These are phyloP conservation scores for Chloroidium sp. DNA, from an alignment of 163 green algal genomes.

Conservation along the genomic window DNA sequence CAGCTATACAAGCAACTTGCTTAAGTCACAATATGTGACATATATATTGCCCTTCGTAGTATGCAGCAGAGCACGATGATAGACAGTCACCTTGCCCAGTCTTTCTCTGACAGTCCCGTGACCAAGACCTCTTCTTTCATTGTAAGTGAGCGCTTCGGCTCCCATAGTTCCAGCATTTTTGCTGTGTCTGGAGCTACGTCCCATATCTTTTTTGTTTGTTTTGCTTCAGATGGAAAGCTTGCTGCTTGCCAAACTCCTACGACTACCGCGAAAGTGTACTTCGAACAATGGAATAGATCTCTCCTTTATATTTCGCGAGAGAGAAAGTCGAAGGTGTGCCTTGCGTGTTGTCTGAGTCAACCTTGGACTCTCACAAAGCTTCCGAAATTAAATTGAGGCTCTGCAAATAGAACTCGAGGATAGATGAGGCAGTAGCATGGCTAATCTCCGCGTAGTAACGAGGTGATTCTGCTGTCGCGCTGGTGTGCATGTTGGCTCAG, in stretches of 20 bases:
- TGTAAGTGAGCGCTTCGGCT: slow-evolving; percentile 73
- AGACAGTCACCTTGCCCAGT: slow-evolving; percentile 66
- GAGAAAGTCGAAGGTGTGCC: neutral
- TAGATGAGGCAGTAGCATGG: too few species aligned
- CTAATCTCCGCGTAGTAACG: too few species aligned
- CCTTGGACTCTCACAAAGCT: neutral
- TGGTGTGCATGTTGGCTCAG: too few species aligned
- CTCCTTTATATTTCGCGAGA: neutral
- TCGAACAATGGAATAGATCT: neutral
- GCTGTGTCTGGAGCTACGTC: slow-evolving; percentile 58
- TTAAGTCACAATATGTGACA: too few species aligned
- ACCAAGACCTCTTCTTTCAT: slow-evolving; percentile 67
- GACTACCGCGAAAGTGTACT: neutral
- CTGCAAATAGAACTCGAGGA: too few species aligned
- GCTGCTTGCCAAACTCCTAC: neutral
- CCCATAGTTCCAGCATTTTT: slow-evolving; percentile 95
- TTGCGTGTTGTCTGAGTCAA: neutral
- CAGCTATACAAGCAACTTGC: too few species aligned
- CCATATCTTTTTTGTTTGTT: slow-evolving; percentile 16
- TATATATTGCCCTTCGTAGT: too few species aligned
- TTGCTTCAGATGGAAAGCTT: slow-evolving; percentile 10
- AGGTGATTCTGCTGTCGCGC: too few species aligned
- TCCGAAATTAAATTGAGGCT: too few species aligned
- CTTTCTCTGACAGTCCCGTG: slow-evolving; percentile 82
- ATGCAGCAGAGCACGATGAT: neutral